These are phyloP conservation scores for Trichophaea hybrida DNA, from an alignment of 2,329 filamentous ascomycete species.

Conservation along the genomic window DNA sequence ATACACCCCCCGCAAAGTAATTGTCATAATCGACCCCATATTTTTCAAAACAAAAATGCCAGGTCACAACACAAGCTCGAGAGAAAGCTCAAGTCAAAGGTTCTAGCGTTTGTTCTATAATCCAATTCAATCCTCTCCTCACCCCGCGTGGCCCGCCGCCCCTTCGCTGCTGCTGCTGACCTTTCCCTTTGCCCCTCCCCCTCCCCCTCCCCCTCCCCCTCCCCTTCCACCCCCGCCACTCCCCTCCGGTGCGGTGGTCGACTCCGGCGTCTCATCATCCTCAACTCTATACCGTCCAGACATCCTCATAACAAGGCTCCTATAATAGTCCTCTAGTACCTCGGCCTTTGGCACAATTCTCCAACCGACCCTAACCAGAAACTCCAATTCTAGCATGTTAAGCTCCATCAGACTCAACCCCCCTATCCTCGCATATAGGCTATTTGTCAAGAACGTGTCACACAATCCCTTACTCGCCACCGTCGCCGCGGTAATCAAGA, in stretches of 20 bases:
- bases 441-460: constrained; percentile 97
- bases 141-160: neutral
- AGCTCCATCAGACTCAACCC: constrained; percentile 82
- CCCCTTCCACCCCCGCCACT: neutral
- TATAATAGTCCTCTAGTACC: constrained; percentile 84
- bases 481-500: constrained; percentile 87
- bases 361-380: constrained; percentile 86
- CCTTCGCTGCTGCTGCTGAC: neutral
- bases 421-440: constrained; percentile 84
- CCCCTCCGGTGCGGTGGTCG: neutral
- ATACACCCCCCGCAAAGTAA: no score
- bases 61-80: no score
- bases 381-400: constrained; percentile 82
- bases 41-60: no score
- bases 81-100: no score
- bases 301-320: constrained; percentile 58
- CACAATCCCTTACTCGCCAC: constrained; percentile 92
- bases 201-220: neutral
- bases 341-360: constrained; percentile 93
- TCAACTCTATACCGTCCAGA: constrained; percentile 44
- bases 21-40: no score
- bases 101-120: no score
- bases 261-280: constrained; percentile 1
- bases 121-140: neutral
- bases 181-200: neutral